Evolutionary conservation across 257 asterid genomes (phyloP), one percentile per base, ranked within the genome.

Genomic region (Lantana camara): DNA sequence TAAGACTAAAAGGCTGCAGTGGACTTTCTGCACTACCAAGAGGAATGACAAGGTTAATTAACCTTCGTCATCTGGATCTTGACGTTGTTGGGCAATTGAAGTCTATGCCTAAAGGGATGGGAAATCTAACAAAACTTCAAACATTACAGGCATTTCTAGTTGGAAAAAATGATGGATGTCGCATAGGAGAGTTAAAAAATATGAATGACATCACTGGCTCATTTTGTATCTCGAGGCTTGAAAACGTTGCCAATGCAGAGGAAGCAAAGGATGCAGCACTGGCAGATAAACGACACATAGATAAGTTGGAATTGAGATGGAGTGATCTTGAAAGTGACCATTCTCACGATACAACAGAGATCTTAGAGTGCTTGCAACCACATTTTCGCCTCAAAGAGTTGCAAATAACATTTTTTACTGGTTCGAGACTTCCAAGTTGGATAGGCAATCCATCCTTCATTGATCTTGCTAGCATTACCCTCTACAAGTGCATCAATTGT

Each of bases 361-460:
- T 83, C 41, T 35, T 83, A 9, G 90, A 80, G 48, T 40, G 64
- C 55, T 63, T 82, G 13, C 79, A 65, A 58, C 88, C 85, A 42
- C 81, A 81, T 68, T 70, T 57, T 73, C 45, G 50, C 14, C 68
- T 83, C 19, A 63, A 57, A 57, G 80, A 76, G 75, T 67, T 83
- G 11, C 55, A 34, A 32, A 45, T 83, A 22, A 22, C 66, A 46
- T 50, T 2, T 63, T 83, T 64, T 60, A 41, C 66, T 16, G 87
- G 87, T 59, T 71, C 60, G 30, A 51, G 32, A 21, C 79, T 78
- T 69, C 82, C 87, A 0, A 49, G 69, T 7, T 83, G 87, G 90
- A 78, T 83, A 15, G 64, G 66, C 70, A 61, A 75, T 29, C 84
- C 83, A 65, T 72, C 77, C 7, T 81, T 68, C 40, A 15, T 41